These are phyloP conservation scores for Rhizopogon vulgaris DNA, from an alignment of 768 basidiomycete genomes.

Conservation along the genomic window DNA sequence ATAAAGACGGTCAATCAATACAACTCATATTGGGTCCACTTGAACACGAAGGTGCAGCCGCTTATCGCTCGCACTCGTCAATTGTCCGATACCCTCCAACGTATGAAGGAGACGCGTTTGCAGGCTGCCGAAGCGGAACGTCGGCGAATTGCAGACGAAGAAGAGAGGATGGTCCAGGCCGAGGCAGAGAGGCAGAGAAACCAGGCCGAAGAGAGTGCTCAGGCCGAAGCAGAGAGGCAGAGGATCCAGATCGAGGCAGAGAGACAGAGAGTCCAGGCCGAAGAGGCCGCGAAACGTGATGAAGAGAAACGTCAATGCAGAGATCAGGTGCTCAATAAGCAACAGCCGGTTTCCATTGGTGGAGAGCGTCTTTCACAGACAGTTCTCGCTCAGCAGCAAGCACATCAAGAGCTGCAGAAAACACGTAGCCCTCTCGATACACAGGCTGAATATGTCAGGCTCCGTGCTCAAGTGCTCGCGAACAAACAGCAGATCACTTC, in stretches of 20 bases:
- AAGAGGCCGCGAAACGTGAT: slow-evolving; percentile 9
- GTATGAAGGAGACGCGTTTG: slow-evolving; percentile 19
- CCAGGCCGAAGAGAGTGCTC: slow-evolving; percentile 6
- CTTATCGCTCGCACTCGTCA: neutral
- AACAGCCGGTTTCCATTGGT: slow-evolving; percentile 1
- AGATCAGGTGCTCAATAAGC: slow-evolving; percentile 4
- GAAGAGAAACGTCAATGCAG: slow-evolving; percentile 6
- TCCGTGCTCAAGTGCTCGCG: slow-evolving; percentile 3
- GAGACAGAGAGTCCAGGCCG: slow-evolving; percentile 2
- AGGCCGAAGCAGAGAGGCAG: slow-evolving; percentile 4
- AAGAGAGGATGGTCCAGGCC: neutral
- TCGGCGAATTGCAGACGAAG: slow-evolving; percentile 12
- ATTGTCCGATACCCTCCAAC: slow-evolving; percentile 10
- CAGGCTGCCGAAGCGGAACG: slow-evolving; percentile 11
- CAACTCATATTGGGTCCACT: slow-evolving; percentile 9
- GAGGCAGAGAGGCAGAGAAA: slow-evolving; percentile 3
- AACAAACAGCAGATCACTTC: slow-evolving; percentile 22
- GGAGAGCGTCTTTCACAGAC: neutral
- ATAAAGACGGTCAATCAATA: slow-evolving; percentile 4
- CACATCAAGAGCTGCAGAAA: slow-evolving; percentile 1
- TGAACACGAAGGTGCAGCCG: neutral
- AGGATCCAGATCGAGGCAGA: neutral
- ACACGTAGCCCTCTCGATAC: neutral
- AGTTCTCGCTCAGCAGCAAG: slow-evolving; percentile 7
- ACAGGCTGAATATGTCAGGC: slow-evolving; percentile 4